A percentile compares a stretch with the other conserved stretches of the same genome.
Evolutionary conservation across 306 rosid genomes (phyloP).

Genomic region (Quercus bicolor): DNA sequence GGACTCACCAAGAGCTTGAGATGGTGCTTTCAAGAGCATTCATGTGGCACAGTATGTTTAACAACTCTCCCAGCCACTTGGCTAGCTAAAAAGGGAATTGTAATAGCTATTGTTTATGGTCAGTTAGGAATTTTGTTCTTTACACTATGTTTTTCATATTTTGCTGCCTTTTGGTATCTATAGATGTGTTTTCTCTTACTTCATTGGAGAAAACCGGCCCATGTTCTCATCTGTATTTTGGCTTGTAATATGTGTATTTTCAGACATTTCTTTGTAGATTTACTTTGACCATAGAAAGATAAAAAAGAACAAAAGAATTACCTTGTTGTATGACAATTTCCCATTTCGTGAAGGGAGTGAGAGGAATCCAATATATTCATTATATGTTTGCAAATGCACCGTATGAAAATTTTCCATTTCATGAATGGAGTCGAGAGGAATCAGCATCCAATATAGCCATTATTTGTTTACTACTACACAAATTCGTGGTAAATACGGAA

Average conservation of each 20-base stretch:
- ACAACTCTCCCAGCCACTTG: slow-evolving; percentile 88
- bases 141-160: background rate
- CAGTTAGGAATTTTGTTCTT: background rate
- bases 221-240: slow-evolving; percentile 28
- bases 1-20: slow-evolving; percentile 95
- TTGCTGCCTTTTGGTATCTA: background rate
- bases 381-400: too few relatives aligned
- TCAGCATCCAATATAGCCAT: background rate
- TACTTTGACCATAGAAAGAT: slow-evolving; percentile 20
- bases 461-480: background rate
- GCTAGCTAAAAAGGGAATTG: slow-evolving; percentile 44
- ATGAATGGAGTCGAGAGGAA: background rate
- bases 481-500: background rate
- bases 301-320: slow-evolving; percentile 3
- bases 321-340: slow-evolving; percentile 22
- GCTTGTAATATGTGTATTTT: slow-evolving; percentile 37
- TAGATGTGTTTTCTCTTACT: background rate
- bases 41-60: slow-evolving; percentile 99
- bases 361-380: too few relatives aligned
- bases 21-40: slow-evolving; percentile 95
- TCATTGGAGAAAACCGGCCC: slow-evolving; percentile 3
- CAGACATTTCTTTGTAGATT: slow-evolving; percentile 22
- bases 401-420: slow-evolving; percentile 1
- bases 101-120: slow-evolving; percentile 18
- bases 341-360: background rate